Base-by-base conservation (phyloP, 768 basidiomycete genomes). In the Pleurotus sapidus region DNA sequence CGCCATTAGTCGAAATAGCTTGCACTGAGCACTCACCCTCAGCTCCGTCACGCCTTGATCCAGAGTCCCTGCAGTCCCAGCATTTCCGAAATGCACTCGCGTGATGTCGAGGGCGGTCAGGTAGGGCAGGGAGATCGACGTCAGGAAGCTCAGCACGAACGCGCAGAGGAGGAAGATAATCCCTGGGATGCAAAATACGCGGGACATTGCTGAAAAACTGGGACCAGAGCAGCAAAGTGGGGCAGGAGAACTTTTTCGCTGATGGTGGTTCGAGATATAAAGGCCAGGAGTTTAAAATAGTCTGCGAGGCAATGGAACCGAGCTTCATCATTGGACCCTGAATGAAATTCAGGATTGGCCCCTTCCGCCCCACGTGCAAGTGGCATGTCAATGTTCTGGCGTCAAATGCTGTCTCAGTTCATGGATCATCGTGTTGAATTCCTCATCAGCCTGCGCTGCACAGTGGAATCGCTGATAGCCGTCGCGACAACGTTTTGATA, bases 41-140 rank as follows among this genome's bases (percentile, higher is more conserved):
- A 84, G 63, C 62, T 87, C 70, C 14, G 70, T 70, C 34, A 86
- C 64, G 3, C 65, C 68, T 14, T 69, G 58, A 18, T 62, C 49
- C 30, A 24, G 60, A 59, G 58, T 71, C 57, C 51, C 62, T 58
- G 40, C 74, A 15, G 58, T 72, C 2, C 34, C 51, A 17, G 51
- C 17, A 43, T 64, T 61, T 20, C 64, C 72, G 55, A 85, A 83
- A 54, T 81, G 77, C 9, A 81, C 76, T 25, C 88, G 84, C 12
- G 79, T 77, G 64, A 92, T 75, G 69, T 91, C 89, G 62, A 91
- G 73, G 0, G 79, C 82, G 17, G 84, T 75, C 18, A 92, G 75
- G 71, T 73, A 84, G 1, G 91, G 90, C 3, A 91, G 73, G 14
- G 89, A 91, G 49, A 92, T 77, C 11, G 89, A 84, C 30, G 84